Conservation (phyloP, 768 basidiomycete species). For the Termitomyces sp. region DNA sequence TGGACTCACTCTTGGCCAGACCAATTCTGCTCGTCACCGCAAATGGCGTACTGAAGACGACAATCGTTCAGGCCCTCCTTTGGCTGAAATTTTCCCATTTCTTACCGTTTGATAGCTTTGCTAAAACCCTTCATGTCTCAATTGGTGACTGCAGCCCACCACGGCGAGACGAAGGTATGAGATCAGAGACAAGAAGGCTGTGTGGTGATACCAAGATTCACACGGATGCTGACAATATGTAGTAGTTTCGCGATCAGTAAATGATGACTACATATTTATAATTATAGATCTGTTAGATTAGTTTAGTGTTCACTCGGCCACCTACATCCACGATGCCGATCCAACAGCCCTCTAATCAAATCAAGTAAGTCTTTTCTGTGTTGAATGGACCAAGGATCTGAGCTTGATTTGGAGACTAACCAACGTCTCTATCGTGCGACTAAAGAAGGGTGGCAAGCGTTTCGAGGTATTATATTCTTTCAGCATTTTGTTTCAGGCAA, state of each 20-base stretch:
- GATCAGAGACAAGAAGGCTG: constrained; percentile 12
- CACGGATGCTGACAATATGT: constrained; percentile 7
- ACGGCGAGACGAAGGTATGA: constrained; percentile 4
- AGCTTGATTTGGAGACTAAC: constrained; percentile 62
- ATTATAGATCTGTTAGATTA: not conserved
- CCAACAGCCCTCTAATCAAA: constrained; percentile 86
- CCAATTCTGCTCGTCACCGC: constrained; percentile 85
- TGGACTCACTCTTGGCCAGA: constrained; percentile 81
- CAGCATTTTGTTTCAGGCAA: not conserved
- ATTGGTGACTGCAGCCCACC: not conserved
- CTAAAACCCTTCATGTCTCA: constrained; percentile 65
- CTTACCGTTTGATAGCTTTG: constrained; percentile 13
- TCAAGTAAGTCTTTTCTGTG: constrained; percentile 51
- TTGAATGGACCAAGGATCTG: constrained; percentile 1
- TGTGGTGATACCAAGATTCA: constrained; percentile 12
- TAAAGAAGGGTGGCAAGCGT: constrained; percentile 96
- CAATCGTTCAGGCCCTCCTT: not conserved
- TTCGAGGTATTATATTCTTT: constrained; percentile 66
- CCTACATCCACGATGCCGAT: constrained; percentile 44
- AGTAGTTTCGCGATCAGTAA: not conserved
- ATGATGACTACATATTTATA: not conserved
- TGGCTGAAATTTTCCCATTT: constrained; percentile 46
- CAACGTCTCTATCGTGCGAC: constrained; percentile 92
- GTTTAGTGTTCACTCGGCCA: constrained; percentile 5
- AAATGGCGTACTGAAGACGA: constrained; percentile 77